Base-by-base conservation (phyloP, 345 rosid species). In the Aegle marmelos region DNA sequence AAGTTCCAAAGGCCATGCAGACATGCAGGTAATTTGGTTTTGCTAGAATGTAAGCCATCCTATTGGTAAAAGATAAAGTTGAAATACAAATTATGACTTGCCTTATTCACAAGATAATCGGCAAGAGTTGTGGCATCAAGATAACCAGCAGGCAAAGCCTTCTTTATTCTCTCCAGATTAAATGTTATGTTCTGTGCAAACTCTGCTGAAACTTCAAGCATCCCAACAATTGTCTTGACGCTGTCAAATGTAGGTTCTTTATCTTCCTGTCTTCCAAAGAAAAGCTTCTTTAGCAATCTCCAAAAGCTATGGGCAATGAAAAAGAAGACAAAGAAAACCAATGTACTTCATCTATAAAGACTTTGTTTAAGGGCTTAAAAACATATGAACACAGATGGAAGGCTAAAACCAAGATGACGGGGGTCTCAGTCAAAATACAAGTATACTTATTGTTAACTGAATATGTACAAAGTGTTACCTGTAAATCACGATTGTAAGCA, bases 51-150 rank as follows among this genome's bases (percentile, higher is more conserved):
- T 63, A 73, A 33, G 65, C 48, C 53, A n/a, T 50, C n/a, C n/a
- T n/a, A n/a, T 36, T 36, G n/a, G 22, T 34, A 39, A 59, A 11
- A 69, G 25, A 61, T 34, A 5, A 59, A 76, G 56, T 30, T 56
- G 8, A 67, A 41, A 48, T 25, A 28, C 36, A 70, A 77, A 65
- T 62, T 59, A 76, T 24, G 62, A 73, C 88, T 80, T 89, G 83
- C 99, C 98, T 94, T 96, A 72, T 88, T 88, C 54, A 96, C 98
- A 22, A 94, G 97, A 85, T 96, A 96, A 84, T 94, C 99, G 0
- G 99, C 99, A 7, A 94, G 94, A 50, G 98, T 92, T 53, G 99
- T 96, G 33, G 99, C 98, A 80, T 96, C 98, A 61, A 96, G 98
- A 79, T 90, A 87, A 72, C 98, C 99, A 8, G 98, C 95, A 0